These are phyloP conservation scores for Phytophthora idaei DNA, from an alignment of 352 stramenopile species.

Conservation along the genomic window DNA sequence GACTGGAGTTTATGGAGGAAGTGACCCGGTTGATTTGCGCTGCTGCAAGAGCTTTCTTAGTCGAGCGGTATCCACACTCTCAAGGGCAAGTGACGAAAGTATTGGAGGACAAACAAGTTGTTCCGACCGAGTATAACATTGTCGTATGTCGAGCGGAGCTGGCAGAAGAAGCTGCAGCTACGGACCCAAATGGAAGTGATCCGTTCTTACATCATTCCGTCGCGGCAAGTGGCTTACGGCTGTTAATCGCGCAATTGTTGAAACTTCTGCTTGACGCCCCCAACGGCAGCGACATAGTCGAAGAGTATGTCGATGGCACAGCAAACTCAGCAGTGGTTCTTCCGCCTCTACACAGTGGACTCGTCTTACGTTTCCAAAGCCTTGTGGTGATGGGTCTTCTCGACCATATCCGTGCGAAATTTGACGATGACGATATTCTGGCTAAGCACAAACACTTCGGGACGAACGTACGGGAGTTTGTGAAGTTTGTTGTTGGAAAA, in stretches of 20 bases:
- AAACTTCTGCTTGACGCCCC: constrained; percentile 55
- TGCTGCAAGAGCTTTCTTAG: constrained; percentile 47
- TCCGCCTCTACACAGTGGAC: constrained; percentile 49
- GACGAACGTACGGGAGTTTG: constrained; percentile 64
- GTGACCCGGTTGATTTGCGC: constrained; percentile 53
- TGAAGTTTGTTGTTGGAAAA: constrained; percentile 55
- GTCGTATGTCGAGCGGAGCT: constrained; percentile 41
- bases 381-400: constrained; percentile 59
- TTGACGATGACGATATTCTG: constrained; percentile 51
- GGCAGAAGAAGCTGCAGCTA: constrained; percentile 47
- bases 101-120: constrained; percentile 52
- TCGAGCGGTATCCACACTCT: constrained; percentile 44
- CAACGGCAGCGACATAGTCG: constrained; percentile 55
- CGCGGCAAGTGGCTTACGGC: constrained; percentile 38
- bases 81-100: constrained; percentile 41
- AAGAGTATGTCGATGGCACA: constrained; percentile 55
- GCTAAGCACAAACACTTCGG: constrained; percentile 59
- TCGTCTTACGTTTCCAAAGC: constrained; percentile 59
- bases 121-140: constrained; percentile 45
- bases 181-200: constrained; percentile 44
- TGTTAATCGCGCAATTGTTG: constrained; percentile 60
- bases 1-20: constrained; percentile 66
- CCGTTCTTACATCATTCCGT: constrained; percentile 67
- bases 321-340: constrained; percentile 38
- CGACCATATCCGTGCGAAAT: constrained; percentile 51